Conservation (phyloP, 2,329 filamentous ascomycete species). For the Aspergillus bombycis region DNA sequence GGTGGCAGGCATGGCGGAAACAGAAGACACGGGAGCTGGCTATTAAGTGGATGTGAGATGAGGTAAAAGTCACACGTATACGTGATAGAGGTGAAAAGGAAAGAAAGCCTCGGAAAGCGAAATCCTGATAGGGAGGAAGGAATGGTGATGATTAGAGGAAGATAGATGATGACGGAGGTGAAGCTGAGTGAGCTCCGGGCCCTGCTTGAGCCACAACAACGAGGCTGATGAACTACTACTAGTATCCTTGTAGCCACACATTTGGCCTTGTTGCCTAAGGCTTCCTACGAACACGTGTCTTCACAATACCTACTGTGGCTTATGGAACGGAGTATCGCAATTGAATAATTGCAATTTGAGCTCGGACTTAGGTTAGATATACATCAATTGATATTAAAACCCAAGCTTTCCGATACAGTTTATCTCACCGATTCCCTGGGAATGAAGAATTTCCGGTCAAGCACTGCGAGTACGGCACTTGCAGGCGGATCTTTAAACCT, state of each 20-base stretch:
- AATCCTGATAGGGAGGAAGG: neutral
- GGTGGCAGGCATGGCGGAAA: conserved; percentile 81
- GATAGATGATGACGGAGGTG: neutral
- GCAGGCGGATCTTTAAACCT: conserved; percentile 25
- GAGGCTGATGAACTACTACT: neutral
- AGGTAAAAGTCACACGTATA: neutral
- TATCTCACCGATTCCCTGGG: neutral
- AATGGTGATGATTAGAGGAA: neutral
- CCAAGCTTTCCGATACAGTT: neutral
- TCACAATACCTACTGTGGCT: neutral
- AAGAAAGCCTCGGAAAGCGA: neutral
- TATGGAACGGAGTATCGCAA: neutral
- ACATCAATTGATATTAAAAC: neutral
- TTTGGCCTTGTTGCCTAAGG: neutral
- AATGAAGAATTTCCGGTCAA: neutral
- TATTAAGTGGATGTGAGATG: neutral
- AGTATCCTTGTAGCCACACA: neutral
- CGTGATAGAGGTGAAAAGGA: neutral
- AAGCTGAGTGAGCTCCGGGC: neutral
- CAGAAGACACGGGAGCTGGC: conserved; percentile 7
- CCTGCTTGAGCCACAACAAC: neutral
- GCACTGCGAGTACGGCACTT: neutral
- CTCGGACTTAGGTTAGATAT: neutral
- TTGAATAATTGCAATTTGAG: neutral
- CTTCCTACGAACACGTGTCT: neutral